Evolutionary conservation across 2,329 filamentous ascomycete genomes (phyloP).

Genomic region (Diaporthe eres): DNA sequence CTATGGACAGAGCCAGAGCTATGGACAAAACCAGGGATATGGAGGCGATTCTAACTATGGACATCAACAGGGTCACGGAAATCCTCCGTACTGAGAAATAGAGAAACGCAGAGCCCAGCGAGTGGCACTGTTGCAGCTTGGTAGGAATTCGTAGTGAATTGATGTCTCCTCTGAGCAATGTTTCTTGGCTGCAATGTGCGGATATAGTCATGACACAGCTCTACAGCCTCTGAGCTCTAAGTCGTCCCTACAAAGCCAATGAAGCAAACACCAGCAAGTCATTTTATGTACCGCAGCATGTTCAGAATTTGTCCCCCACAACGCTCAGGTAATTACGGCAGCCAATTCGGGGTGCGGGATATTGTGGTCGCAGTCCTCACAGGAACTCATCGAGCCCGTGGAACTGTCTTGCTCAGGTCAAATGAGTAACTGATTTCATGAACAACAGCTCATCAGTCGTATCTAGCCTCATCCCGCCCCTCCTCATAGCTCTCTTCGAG

Average conservation of each 20-base stretch:
- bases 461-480: slow-evolving; percentile 38
- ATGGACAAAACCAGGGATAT: slow-evolving; percentile 1
- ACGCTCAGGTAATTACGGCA: too few species aligned
- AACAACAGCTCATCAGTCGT: slow-evolving; percentile 4
- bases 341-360: background rate
- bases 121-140: background rate
- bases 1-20: slow-evolving; percentile 8
- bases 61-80: slow-evolving; percentile 3
- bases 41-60: background rate
- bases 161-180: background rate
- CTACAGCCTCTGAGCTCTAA: background rate
- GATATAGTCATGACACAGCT: too few species aligned
- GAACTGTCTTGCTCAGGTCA: background rate
- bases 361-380: background rate
- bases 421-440: background rate
- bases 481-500: slow-evolving; percentile 37
- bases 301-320: background rate
- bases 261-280: background rate
- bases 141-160: background rate
- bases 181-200: background rate
- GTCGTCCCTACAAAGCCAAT: background rate
- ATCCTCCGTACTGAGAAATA: background rate
- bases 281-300: background rate
- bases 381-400: too few species aligned
- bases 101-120: too few species aligned